Evolutionary conservation across 768 basidiomycete species (phyloP), one percentile per base, ranked within the genome.

Genomic region (Boletus sp.): DNA sequence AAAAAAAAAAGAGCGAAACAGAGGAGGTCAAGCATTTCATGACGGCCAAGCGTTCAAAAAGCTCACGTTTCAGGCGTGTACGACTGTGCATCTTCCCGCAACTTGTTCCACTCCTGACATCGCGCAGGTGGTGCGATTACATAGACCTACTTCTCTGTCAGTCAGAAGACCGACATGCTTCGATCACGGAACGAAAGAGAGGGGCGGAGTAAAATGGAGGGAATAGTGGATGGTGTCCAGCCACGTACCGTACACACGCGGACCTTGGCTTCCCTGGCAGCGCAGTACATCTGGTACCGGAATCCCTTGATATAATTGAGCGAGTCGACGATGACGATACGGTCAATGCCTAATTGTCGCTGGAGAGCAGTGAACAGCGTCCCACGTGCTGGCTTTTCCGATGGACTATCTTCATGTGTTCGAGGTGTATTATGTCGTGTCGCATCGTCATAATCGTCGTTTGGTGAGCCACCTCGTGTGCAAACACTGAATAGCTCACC

Each of bases 271-370:
- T 99, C 97, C 48, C 93, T 77, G 5, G 94, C 95, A 1, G 92
- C 91, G 66, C 96, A 98, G 68, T 98, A 97, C 75, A 99, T 85
- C 70, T 99, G 97, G 71, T 99, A 99, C 30, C 97, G 85, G 68
- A 93, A 97, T 11, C 96, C 96, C 69, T 99, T 98, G 79, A 98
- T 98, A 72, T 99, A 98, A 67, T 98, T 98, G 61, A 90, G 80
- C 14, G 87, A 83, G 66, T 99, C 97, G 56, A 94, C 80, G 60
- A 99, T 89, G 54, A 97, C 79, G 63, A 98, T 83, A 0, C 83
- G 88, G 63, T 90, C 84, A 34, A 72, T 69, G 23, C 80, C 77
- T 59, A 99, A 78, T 33, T 81, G 78, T 13, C 97, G 79, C 61
- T 88, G 91, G 47, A 94, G 76, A 1, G 90, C 83, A 1, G 93